Conservation (phyloP, 257 asterid genomes). For the Ehretia macrophylla region DNA sequence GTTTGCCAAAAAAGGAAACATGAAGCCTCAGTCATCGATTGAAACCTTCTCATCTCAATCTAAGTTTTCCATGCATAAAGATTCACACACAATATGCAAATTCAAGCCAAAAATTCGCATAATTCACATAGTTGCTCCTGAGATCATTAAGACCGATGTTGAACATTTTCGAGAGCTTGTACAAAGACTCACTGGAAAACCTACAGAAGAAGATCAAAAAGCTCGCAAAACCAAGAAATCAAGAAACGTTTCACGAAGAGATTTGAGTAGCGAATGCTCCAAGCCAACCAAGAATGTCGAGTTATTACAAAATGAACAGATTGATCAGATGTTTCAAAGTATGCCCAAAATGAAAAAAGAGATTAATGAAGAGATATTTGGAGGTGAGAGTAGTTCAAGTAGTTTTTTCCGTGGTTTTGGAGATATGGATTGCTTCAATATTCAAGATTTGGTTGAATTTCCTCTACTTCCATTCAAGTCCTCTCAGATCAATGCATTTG, state of each 20-base stretch:
- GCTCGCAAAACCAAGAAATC: conserved; percentile 12
- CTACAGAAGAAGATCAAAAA: conserved; percentile 16
- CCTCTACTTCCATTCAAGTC: conserved; percentile 44
- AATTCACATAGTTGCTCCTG: conserved; percentile 69
- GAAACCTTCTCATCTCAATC: conserved; percentile 25
- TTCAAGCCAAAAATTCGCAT: conserved; percentile 71
- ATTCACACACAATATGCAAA: conserved; percentile 44
- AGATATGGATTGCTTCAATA: conserved; percentile 23
- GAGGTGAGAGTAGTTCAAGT: conserved; percentile 24
- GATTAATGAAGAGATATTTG: conserved; percentile 30
- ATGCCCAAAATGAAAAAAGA: conserved; percentile 35
- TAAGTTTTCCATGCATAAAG: conserved; percentile 30
- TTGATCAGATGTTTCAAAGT: conserved; percentile 18
- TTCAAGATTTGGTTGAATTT: conserved; percentile 43
- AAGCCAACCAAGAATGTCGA: conserved; percentile 25
- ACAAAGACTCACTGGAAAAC: conserved; percentile 77
- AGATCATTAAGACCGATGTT: conserved; percentile 63
- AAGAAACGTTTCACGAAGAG: conserved; percentile 7
- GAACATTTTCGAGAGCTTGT: conserved; percentile 65
- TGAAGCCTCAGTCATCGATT: conserved; percentile 31
- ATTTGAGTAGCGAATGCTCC: conserved; percentile 15
- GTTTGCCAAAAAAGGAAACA: conserved; percentile 18
- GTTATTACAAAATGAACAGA: conserved; percentile 7
- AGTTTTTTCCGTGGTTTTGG: conserved; percentile 38
- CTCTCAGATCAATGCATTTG: conserved; percentile 20